Base-by-base conservation (phyloP, 2,329 filamentous ascomycete genomes). In the Aspergillus fumigatiaffinis region DNA sequence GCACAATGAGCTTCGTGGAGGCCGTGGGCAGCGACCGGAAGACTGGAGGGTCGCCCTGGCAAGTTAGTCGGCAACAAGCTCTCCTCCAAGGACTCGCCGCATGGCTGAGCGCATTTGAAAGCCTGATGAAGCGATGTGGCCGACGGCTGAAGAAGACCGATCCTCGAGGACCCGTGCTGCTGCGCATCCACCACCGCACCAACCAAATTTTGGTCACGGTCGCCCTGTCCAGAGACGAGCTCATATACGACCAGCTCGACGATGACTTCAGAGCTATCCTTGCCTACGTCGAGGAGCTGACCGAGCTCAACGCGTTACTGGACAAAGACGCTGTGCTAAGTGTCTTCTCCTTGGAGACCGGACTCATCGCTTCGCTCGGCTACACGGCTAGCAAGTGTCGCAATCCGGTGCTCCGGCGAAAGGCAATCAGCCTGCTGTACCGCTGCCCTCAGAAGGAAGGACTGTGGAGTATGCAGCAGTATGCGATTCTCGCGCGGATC, bases 361-460 rank as follows among this genome's bases (percentile, higher is more conserved):
- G 68, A 9, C 57, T 75, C 8, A 63, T 72, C 4, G 65, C 68
- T 21, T 66, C 71, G 2, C 59, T 75, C 5, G 74, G 72, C 61
- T 70, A 67, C 54, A 61, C 67, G 6, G 69, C 71, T 0, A 63
- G 61, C 21, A 72, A 70, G 47, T 75, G 72, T 53, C 66, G 70
- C 14, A 59, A 75, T 50, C 62, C 66, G 17, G 32, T 59, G 0
- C 55, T 73, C n/a, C 63, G 72, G 41, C 64, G 69, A 8, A 61
- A 68, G 35, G 73, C 73, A 1, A 66, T 75, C 3, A 21, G 51
- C 1, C 44, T 57, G 7, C 44, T 64, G 4, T 17, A 32, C 1
- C 25, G 54, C 1, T 60, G 59, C 47, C 60, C 62, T 0, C 58
- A 50, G 14, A 41, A 48, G 20, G 62, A 66, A 46, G 62, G 64